Percentiles rank a stretch among this genome's conserved stretches.
Evolutionary conservation across 1,284 basidiomycete species (phyloP).

Genomic region (Mycena sp.): DNA sequence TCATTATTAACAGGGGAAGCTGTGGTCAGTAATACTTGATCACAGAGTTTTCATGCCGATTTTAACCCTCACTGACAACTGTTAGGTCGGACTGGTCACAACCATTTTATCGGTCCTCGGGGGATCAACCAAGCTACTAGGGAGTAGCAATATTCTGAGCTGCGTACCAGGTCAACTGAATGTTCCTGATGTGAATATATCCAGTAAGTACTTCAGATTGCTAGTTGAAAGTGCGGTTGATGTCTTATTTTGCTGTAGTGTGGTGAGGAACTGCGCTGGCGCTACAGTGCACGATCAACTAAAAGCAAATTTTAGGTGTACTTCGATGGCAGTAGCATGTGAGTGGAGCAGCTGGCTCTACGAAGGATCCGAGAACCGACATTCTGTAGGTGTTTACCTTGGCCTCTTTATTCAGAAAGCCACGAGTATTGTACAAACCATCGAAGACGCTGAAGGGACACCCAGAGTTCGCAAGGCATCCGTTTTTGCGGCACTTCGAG

Average conservation of each 20-base stretch:
- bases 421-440: neutral
- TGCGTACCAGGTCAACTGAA: neutral
- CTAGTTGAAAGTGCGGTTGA: neutral
- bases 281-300: neutral
- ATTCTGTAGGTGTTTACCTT: slow-evolving; percentile 3
- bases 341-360: neutral
- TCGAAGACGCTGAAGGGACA: neutral
- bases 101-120: slow-evolving; percentile 5
- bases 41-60: neutral
- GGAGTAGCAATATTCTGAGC: slow-evolving; percentile 1
- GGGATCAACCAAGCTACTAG: neutral
- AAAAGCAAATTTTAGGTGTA: neutral
- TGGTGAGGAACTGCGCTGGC: neutral
- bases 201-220: neutral
- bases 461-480: neutral
- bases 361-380: too few species aligned
- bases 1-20: neutral
- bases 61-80: neutral
- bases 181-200: slow-evolving; percentile 13
- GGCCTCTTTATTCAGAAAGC: slow-evolving; percentile 10
- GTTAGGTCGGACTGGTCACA: slow-evolving; percentile 8
- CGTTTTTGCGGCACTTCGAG: neutral
- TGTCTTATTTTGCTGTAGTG: neutral
- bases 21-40: slow-evolving; percentile 2
- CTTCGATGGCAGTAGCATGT: slow-evolving; percentile 11